A percentile compares a stretch with the other conserved stretches of the same genome.
Conservation (phyloP, 164 flowering plant species). For the Saururus chinensis region DNA sequence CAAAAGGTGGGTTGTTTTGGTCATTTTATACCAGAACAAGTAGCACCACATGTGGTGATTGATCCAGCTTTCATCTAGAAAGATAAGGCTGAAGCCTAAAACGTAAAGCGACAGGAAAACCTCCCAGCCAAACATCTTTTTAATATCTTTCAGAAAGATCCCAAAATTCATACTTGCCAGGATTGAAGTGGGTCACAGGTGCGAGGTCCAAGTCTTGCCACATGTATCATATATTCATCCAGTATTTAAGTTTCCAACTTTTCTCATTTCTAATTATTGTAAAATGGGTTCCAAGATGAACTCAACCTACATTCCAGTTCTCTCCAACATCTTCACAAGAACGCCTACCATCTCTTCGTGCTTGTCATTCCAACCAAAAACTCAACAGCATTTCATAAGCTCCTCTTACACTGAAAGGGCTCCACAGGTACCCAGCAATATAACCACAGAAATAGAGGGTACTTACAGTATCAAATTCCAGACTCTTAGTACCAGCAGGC, state of each 20-base stretch:
- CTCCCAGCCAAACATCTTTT: no score
- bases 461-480: slow-evolving; percentile 40
- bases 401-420: slow-evolving; percentile 11
- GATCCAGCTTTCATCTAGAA: background rate
- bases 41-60: background rate
- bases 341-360: slow-evolving; percentile 6
- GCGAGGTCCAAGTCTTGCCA: no score
- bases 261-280: background rate
- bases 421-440: slow-evolving; percentile 16
- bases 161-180: no score
- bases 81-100: background rate
- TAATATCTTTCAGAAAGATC: no score
- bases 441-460: slow-evolving; percentile 14
- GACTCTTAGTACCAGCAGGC: slow-evolving; percentile 55
- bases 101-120: background rate
- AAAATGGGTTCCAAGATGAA: slow-evolving; percentile 38
- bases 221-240: no score
- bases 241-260: no score
- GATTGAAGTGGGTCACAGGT: no score
- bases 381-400: slow-evolving; percentile 4
- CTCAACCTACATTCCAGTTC: slow-evolving; percentile 14
- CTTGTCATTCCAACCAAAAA: slow-evolving; percentile 13
- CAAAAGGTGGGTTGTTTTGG: background rate
- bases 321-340: slow-evolving; percentile 16
- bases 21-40: background rate